Percentiles rank a stretch among this genome's conserved stretches.
phyloP scores from a whole-genome alignment of 495 filamentous ascomycete species.

The Coniosporium apollinis region DNA sequence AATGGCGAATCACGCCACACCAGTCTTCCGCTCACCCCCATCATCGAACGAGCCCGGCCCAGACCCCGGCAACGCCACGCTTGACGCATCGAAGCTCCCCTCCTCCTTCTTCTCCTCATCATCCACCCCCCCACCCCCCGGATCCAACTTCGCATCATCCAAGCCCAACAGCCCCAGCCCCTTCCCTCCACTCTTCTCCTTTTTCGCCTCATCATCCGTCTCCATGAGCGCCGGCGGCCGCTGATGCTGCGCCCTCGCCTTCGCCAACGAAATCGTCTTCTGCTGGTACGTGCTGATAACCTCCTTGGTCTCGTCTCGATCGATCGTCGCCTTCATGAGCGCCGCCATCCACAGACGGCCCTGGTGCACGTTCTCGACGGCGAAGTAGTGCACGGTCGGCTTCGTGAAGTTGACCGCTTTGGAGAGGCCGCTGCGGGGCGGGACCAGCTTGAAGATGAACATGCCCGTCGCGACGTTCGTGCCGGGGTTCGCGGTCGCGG shows the following conservation, averaged over 20 bases:
- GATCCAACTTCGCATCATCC: not conserved
- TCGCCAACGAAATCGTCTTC: constrained; percentile 76
- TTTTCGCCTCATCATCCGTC: constrained; percentile 37
- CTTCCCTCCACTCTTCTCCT: constrained; percentile 5
- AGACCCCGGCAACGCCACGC: too few species aligned
- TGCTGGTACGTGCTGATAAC: constrained; percentile 87
- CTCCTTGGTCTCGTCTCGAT: constrained; percentile 63
- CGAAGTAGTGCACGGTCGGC: constrained; percentile 93
- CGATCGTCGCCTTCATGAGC: constrained; percentile 97
- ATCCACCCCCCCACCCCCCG: constrained; percentile 1
- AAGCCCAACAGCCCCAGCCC: not conserved
- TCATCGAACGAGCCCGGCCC: too few species aligned
- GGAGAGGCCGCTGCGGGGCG: constrained; percentile 71
- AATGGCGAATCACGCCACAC: too few species aligned
- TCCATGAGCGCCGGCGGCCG: constrained; percentile 77
- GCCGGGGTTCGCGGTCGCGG: constrained; percentile 13
- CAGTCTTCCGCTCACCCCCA: too few species aligned
- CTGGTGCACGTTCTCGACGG: constrained; percentile 73
- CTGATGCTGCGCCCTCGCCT: constrained; percentile 66
- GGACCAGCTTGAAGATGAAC: constrained; percentile 97
- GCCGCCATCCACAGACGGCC: constrained; percentile 97
- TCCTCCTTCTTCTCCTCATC: not conserved
- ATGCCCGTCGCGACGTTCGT: constrained; percentile 13
- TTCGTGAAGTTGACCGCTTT: constrained; percentile 94
- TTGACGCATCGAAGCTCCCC: not conserved